Evolutionary conservation across 805 yeast genomes (phyloP).

Genomic region (Candida wancherniae): DNA sequence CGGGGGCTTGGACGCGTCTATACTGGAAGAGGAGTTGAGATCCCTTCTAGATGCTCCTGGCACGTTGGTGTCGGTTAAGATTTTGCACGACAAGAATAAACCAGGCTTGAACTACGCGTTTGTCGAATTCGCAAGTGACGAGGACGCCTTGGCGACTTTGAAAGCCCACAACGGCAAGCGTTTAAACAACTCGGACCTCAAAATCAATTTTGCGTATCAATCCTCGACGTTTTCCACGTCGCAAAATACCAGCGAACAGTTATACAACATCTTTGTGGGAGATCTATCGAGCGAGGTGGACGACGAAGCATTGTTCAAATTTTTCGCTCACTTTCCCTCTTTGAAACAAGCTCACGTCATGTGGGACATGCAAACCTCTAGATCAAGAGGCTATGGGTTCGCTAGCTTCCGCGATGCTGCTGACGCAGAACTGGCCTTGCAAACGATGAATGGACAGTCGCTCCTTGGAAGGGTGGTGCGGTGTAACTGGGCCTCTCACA

Average conservation of each 20-base stretch:
- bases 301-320: constrained; percentile 60
- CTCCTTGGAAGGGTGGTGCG: constrained; percentile 74
- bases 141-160: constrained; percentile 59
- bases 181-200: constrained; percentile 51
- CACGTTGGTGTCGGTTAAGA: constrained; percentile 58
- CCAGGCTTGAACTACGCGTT: constrained; percentile 79
- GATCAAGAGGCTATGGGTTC: constrained; percentile 90
- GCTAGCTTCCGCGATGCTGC: constrained; percentile 63
- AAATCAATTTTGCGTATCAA: constrained; percentile 80
- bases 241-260: constrained; percentile 38
- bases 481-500: constrained; percentile 85
- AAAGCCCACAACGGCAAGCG: constrained; percentile 55
- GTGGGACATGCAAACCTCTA: constrained; percentile 96
- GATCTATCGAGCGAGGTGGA: constrained; percentile 79
- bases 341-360: constrained; percentile 83
- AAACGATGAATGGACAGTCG: constrained; percentile 67
- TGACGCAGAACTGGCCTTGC: constrained; percentile 73
- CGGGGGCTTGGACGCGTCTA: constrained; percentile 63
- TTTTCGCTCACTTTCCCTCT: constrained; percentile 56
- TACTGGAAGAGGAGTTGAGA: constrained; percentile 57
- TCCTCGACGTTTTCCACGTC: constrained; percentile 60
- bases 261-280: constrained; percentile 77
- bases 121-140: constrained; percentile 61
- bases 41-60: constrained; percentile 63
- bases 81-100: constrained; percentile 70